phyloP scores from a whole-genome alignment of 1,284 basidiomycete genomes.

The Cystobasidiaceae sp. region DNA sequence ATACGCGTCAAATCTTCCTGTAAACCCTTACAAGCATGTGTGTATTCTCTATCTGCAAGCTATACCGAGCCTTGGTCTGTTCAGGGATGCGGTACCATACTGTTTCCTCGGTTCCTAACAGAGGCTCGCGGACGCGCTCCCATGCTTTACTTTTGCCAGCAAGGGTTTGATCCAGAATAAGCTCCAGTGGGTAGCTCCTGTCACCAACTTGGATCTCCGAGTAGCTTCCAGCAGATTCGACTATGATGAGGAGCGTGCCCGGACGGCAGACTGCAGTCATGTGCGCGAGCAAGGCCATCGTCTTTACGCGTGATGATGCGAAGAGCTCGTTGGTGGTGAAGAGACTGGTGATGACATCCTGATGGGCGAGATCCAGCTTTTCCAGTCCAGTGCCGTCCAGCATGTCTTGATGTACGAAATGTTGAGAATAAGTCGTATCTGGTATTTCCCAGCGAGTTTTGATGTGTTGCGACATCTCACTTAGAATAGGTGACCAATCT shows the following conservation, averaged over 20 bases:
- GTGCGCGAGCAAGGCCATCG: constrained; percentile 46
- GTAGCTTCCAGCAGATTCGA: constrained; percentile 48
- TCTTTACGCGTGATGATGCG: constrained; percentile 46
- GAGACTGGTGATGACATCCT: constrained; percentile 47
- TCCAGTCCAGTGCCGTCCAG: constrained; percentile 35
- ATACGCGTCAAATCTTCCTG: constrained; percentile 36
- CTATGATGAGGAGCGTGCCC: constrained; percentile 49
- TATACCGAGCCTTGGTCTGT: constrained; percentile 45
- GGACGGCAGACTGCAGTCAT: constrained; percentile 44
- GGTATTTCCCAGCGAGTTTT: constrained; percentile 39
- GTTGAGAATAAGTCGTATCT: constrained; percentile 34
- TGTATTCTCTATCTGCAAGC: constrained; percentile 49
- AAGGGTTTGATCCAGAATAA: constrained; percentile 42
- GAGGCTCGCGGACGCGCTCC: constrained; percentile 45
- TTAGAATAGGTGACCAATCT: constrained; percentile 43
- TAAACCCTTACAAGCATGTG: constrained; percentile 49
- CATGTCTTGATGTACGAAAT: constrained; percentile 44
- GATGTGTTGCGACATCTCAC: constrained; percentile 38
- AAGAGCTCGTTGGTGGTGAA: constrained; percentile 51
- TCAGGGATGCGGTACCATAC: constrained; percentile 48
- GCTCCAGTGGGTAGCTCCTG: constrained; percentile 44
- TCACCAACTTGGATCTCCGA: constrained; percentile 42
- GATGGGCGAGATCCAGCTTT: constrained; percentile 23
- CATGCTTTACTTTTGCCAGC: constrained; percentile 32
- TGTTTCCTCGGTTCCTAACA: too few relatives aligned